Evolutionary conservation across 2,329 filamentous ascomycete species (phyloP), one percentile per base, ranked within the genome.

Genomic region (Bipolaris gigantea): DNA sequence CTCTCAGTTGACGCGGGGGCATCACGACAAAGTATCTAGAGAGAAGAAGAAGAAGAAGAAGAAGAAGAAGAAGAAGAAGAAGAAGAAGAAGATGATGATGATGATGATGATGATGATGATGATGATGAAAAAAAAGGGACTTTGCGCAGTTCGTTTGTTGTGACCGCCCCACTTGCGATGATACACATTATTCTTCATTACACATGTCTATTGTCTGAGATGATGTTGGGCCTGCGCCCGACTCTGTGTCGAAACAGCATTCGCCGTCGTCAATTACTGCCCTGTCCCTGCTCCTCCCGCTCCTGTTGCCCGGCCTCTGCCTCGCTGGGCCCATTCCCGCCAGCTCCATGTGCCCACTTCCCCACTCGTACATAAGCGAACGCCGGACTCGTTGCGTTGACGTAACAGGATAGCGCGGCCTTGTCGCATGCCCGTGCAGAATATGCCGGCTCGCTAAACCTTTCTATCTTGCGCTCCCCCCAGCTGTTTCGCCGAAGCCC

Each of bases 401-500:
- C 60, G 55, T 55, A 59, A 61, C 45, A 61, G 52, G 53, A 50
- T 42, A 40, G 50, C 38, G 27, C 47, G 50, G 44, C 47, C 50
- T 40, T 48, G 40, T 40, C 21, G 47, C 46, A 19, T 58, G 44
- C 19, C 48, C 19, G 45, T 48, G 53, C 51, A 39, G 57, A 41
- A 30, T 21, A 55, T 36, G 39, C 36, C 30, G 35, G 40, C 38
- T 58, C 53, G 60, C 52, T 52, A 56, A 48, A 49, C 33, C 30
- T 50, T 32, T 60, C 55, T 49, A 46, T 41, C 46, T 32, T 53
- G 39, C 21, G 49, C 48, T 48, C 45, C 25, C 25, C 49, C 51
- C 52, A 59, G 55, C 39, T 55, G 58, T 53, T 60, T 48, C 55
- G 50, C 58, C 50, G 57, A 54, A 44, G 50, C 49, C 33, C 48